Evolutionary conservation across 1,139 yeast genomes (phyloP), one percentile per base, ranked within the genome.

Genomic region (Kodamaea anthophila): DNA sequence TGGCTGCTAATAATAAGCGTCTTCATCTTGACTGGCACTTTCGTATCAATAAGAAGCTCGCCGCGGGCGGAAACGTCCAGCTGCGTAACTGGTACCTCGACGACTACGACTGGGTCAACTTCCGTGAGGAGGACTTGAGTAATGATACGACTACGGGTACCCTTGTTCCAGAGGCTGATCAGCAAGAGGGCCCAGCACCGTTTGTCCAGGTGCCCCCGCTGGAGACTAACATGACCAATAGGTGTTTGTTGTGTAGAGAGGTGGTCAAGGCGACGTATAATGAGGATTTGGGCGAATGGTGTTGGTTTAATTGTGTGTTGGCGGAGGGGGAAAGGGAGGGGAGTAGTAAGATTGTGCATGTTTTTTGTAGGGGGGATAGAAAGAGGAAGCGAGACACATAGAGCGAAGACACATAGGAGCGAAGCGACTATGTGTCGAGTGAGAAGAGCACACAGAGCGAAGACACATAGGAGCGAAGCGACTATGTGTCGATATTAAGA

Each of bases 11-110:
- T 13, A 55, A 51, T 26, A 67, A 70, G 35, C 68, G 81, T 37
- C 45, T 63, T 25, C 98, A 91, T 55, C 61, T 86, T 44, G 98
- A 91, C 56, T 91, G 97, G 97, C 98, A 91, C 61, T 87, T 87
- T 62, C 74, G 97, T 47, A 83, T 86, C 32, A 88, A 86, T 53
- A 84, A 83, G 48, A 80, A 84, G 45, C 62, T 83, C 30, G 40
- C 38, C 15, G 45, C 42, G 26, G 38, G 41, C 6, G 44, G 58
- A 9, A 59, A 58, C 29, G 74, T 77, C 20, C 86, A 85, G 52
- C 76, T 85, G 30, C 65, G 97, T 45, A 74, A 79, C 43, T 87
- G 96, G 94, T 88, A 77, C 53, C 55, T 88, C 39, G 77, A 77
- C 40, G 83, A 77, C 43, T 65, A 65, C 23, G 79, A 77, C 29